Conservation (phyloP, 257 asterid genomes). For the Marsdenia floribunda region DNA sequence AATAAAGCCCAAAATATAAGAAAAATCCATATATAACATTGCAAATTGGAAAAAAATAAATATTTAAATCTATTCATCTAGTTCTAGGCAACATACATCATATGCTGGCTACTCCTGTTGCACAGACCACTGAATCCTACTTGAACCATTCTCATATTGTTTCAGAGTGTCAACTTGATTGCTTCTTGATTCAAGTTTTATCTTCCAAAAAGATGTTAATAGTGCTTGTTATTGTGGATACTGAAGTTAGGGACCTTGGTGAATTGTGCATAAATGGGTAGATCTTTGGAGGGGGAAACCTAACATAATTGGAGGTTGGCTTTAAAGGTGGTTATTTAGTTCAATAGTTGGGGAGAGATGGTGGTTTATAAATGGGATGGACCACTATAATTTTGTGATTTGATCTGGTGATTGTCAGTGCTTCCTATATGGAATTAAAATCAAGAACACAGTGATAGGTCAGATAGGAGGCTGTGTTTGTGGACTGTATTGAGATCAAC, state of each 20-base stretch:
- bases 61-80: not conserved
- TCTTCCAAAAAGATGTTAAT: not conserved
- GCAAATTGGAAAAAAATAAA: too few relatives aligned
- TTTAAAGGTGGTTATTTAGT: not conserved
- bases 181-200: not conserved
- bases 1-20: too few relatives aligned
- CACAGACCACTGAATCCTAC: not conserved
- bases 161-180: not conserved
- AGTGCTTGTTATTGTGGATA: not conserved
- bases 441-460: not conserved
- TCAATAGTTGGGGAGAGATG: not conserved
- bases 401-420: not conserved
- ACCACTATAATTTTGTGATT: not conserved
- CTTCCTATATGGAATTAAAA: not conserved
- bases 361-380: not conserved
- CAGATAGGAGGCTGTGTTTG: not conserved
- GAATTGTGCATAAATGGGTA: not conserved
- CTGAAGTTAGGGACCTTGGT: not conserved
- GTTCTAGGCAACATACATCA: not conserved
- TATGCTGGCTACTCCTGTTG: not conserved
- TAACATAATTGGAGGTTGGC: not conserved
- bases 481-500: not conserved
- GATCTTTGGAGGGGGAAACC: not conserved
- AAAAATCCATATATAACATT: too few relatives aligned
- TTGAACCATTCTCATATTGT: not conserved